These are phyloP conservation scores for Stylosanthes scabra DNA, from an alignment of 331 rosid genomes.

Conservation along the genomic window DNA sequence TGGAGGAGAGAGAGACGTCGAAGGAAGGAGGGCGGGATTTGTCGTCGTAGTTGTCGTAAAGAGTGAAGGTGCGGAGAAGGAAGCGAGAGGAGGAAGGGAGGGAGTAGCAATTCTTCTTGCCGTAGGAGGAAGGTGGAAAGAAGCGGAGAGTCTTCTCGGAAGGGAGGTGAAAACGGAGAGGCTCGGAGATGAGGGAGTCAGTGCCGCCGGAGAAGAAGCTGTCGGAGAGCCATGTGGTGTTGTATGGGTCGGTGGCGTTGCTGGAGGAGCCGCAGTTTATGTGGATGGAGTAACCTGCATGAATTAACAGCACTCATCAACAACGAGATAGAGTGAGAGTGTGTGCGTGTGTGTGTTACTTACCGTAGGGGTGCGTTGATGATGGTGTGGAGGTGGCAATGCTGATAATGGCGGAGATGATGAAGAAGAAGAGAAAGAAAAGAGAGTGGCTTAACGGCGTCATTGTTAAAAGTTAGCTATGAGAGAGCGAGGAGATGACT, in stretches of 20 bases:
- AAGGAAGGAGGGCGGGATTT: conserved; percentile 86
- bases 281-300: conserved; percentile 61
- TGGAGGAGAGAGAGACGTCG: conserved; percentile 75
- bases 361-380: conserved; percentile 41
- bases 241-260: conserved; percentile 63
- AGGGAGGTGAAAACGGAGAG: conserved; percentile 64
- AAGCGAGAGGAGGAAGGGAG: conserved; percentile 63
- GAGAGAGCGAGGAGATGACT: not conserved
- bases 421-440: not conserved
- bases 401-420: not conserved
- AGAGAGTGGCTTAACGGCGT: conserved; percentile 37
- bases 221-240: conserved; percentile 82
- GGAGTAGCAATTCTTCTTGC: conserved; percentile 89
- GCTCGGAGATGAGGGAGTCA: conserved; percentile 75
- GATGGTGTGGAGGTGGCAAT: conserved; percentile 5
- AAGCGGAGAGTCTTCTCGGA: conserved; percentile 89
- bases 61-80: conserved; percentile 87
- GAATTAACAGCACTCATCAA: no score
- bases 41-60: conserved; percentile 94
- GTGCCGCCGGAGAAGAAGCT: conserved; percentile 78
- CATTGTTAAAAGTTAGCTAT: not conserved
- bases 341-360: not conserved
- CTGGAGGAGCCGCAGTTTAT: conserved; percentile 81
- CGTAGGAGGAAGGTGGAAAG: conserved; percentile 71
- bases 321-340: not conserved